These are phyloP conservation scores for Trypanosoma scelopori DNA, from an alignment of 208 protist species.

Conservation along the genomic window DNA sequence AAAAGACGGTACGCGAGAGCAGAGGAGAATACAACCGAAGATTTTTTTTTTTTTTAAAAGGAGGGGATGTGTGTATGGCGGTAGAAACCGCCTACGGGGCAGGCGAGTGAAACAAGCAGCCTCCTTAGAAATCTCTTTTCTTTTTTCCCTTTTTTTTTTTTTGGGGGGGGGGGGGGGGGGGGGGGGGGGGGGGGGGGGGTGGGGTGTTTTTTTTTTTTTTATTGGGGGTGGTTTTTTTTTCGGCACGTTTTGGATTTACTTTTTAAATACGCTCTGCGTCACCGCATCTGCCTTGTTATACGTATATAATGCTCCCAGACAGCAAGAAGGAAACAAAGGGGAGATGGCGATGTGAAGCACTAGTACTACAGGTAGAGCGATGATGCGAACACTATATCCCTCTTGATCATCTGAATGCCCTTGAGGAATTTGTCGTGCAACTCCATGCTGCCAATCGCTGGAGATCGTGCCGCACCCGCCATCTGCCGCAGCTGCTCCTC, in stretches of 20 bases:
- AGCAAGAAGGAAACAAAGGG: constrained; percentile 12
- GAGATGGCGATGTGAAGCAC: background rate
- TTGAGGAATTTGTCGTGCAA: constrained; percentile 98
- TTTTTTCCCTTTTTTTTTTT: constrained; percentile 9
- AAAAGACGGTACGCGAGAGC: constrained; percentile 15
- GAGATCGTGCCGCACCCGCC: constrained; percentile 95
- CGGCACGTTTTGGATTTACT: too few species aligned
- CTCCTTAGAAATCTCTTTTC: constrained; percentile 5
- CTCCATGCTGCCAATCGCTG: constrained; percentile 97
- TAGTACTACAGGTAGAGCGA: constrained; percentile 95
- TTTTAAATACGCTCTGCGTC: too few species aligned
- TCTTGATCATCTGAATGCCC: constrained; percentile 96
- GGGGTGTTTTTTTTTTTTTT: too few species aligned
- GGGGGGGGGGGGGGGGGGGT: too few species aligned
- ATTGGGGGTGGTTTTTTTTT: too few species aligned
- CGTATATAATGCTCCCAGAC: too few species aligned
- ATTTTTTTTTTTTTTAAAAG: too few species aligned
- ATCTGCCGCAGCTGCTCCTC: constrained; percentile 99
- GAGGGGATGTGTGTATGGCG: too few species aligned
- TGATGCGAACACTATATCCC: constrained; percentile 99
- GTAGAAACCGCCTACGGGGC: too few species aligned
- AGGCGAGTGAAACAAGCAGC: constrained; percentile 13
- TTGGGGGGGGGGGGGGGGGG: background rate
- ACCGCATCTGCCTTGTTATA: too few species aligned
- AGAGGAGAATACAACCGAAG: too few species aligned